These are phyloP conservation scores for Suillus cothurnatus DNA, from an alignment of 768 basidiomycete genomes.

Conservation along the genomic window DNA sequence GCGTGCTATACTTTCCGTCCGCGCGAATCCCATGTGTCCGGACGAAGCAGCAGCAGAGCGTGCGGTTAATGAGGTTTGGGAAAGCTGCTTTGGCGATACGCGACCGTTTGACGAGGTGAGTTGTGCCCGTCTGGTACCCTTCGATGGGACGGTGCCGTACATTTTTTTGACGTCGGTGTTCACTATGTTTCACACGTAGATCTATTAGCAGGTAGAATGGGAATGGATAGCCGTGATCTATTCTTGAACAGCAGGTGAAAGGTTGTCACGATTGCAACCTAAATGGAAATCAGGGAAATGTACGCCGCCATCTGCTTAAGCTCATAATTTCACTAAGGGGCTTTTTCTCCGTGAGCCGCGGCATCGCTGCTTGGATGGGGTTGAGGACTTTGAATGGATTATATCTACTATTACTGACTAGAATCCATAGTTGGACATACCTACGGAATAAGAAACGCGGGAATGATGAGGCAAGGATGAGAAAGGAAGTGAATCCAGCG, in stretches of 20 bases:
- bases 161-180: slow-evolving; percentile 5
- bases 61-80: slow-evolving; percentile 96
- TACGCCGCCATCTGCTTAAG: background rate
- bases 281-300: background rate
- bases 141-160: slow-evolving; percentile 1
- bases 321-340: background rate
- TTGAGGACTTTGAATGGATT: slow-evolving; percentile 14
- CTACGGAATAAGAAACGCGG: slow-evolving; percentile 15
- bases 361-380: slow-evolving; percentile 12
- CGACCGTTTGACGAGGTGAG: slow-evolving; percentile 95
- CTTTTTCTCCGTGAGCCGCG: slow-evolving; percentile 10
- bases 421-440: background rate
- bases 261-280: background rate
- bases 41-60: slow-evolving; percentile 76
- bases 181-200: slow-evolving; percentile 29
- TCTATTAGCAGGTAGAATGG: slow-evolving; percentile 27
- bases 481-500: slow-evolving; percentile 16
- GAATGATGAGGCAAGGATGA: slow-evolving; percentile 13
- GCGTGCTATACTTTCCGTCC: slow-evolving; percentile 81
- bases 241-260: slow-evolving; percentile 5
- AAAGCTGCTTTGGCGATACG: slow-evolving; percentile 94
- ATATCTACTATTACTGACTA: slow-evolving; percentile 8
- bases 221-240: slow-evolving; percentile 3
- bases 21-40: slow-evolving; percentile 78
- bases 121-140: background rate